Conservation (phyloP, 192 early-diverging fungal genomes). For the Coemansia sp. region DNA sequence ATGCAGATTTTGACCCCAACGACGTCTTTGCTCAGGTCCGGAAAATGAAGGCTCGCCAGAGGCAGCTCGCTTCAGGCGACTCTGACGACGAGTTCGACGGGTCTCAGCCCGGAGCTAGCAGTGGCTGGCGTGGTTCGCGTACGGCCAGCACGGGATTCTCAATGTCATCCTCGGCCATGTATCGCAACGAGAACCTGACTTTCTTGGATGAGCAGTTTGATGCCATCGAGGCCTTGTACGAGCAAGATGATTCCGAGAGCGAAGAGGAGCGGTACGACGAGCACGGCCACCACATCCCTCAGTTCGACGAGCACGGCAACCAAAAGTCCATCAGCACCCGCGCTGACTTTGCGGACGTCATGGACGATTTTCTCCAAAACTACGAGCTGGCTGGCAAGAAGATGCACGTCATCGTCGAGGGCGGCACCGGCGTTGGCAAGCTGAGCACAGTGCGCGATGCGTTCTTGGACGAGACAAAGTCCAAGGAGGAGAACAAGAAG, state of each 20-base stretch:
- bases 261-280: conserved; percentile 56
- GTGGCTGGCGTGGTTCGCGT: conserved; percentile 45
- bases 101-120: not conserved
- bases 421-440: conserved; percentile 59
- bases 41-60: conserved; percentile 45
- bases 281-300: conserved; percentile 54
- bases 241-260: conserved; percentile 27
- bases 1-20: conserved; percentile 42
- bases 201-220: conserved; percentile 95
- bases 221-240: conserved; percentile 59
- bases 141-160: conserved; percentile 65
- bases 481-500: conserved; percentile 42
- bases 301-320: conserved; percentile 57
- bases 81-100: conserved; percentile 12
- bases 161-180: conserved; percentile 92
- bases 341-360: conserved; percentile 70
- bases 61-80: conserved; percentile 50
- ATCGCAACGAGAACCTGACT: conserved; percentile 85
- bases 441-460: conserved; percentile 61
- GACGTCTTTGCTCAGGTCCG: conserved; percentile 47
- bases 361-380: conserved; percentile 75
- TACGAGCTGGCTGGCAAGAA: conserved; percentile 73
- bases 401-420: conserved; percentile 66
- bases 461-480: conserved; percentile 30
- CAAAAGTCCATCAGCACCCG: conserved; percentile 56